phyloP scores from a whole-genome alignment of 306 rosid species.

The Dryas octopetala region DNA sequence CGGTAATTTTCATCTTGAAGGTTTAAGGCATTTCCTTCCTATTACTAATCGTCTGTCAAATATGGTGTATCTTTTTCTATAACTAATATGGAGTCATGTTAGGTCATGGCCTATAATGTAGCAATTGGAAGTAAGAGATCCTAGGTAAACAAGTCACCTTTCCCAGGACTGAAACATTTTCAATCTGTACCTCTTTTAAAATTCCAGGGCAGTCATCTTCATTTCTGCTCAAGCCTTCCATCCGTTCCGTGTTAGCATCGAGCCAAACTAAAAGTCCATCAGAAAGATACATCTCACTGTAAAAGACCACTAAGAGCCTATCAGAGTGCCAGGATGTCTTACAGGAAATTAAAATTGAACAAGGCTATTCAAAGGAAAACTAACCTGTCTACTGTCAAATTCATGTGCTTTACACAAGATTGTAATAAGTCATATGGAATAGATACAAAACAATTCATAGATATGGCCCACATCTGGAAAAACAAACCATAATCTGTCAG shows the following conservation, averaged over 20 bases:
- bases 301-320: conserved; percentile 27
- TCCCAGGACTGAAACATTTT: conserved; percentile 11
- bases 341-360: conserved; percentile 18
- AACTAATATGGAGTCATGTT: background rate
- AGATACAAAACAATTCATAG: conserved; percentile 35
- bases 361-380: conserved; percentile 22
- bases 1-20: background rate
- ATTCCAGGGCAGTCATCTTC: conserved; percentile 37
- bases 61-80: background rate
- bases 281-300: conserved; percentile 75
- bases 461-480: conserved; percentile 66
- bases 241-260: conserved; percentile 38
- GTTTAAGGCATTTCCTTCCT: background rate
- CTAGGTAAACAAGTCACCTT: background rate
- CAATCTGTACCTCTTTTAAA: conserved; percentile 55
- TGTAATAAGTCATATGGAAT: conserved; percentile 55
- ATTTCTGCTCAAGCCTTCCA: conserved; percentile 37
- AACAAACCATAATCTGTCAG: conserved; percentile 23
- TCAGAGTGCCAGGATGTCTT: conserved; percentile 24
- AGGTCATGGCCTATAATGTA: background rate
- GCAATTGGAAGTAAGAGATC: background rate
- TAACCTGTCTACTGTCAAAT: conserved; percentile 75
- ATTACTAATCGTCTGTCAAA: background rate
- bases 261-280: conserved; percentile 71
- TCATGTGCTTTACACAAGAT: conserved; percentile 51